Percentiles rank a stretch among this genome's conserved stretches.
These are phyloP conservation scores for Nitzschia palea DNA, from an alignment of 108 stramenopile species.

Conservation along the genomic window DNA sequence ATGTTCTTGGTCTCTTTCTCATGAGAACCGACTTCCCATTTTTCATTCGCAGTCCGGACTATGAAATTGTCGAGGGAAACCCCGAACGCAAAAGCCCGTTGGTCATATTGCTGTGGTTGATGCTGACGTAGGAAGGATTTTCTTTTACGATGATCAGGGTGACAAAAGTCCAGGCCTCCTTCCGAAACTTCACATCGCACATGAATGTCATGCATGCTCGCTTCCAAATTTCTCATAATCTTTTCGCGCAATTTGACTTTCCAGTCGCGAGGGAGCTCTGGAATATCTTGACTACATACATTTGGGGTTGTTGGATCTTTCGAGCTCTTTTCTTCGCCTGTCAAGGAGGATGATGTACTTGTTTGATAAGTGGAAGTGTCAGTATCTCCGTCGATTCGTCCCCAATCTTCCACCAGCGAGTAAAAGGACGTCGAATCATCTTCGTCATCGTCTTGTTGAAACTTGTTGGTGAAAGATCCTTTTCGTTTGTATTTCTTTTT, in stretches of 20 bases:
- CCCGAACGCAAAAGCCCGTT: constrained; percentile 77
- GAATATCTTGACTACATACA: constrained; percentile 14
- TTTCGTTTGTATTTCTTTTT: constrained; percentile 28
- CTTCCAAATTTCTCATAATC: constrained; percentile 69
- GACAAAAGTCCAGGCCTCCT: constrained; percentile 56
- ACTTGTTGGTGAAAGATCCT: constrained; percentile 1
- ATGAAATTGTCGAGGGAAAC: constrained; percentile 51
- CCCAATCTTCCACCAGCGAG: constrained; percentile 14
- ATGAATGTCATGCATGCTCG: constrained; percentile 64
- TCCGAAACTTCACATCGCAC: constrained; percentile 77
- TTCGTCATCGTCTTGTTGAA: constrained; percentile 4
- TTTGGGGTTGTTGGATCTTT: constrained; percentile 1
- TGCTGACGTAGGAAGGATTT: neutral
- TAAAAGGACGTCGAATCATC: constrained; percentile 12
- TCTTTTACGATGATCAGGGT: constrained; percentile 29
- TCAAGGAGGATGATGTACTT: constrained; percentile 1
- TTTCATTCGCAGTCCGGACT: constrained; percentile 58
- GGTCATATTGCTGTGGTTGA: constrained; percentile 32
- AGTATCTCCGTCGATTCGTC: neutral
- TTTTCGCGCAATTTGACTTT: constrained; percentile 69
- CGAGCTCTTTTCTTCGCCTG: constrained; percentile 18
- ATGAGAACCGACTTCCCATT: constrained; percentile 49
- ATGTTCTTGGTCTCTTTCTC: constrained; percentile 24
- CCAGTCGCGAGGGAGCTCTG: constrained; percentile 48
- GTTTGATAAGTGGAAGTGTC: neutral